phyloP scores from a whole-genome alignment of 2,329 filamentous ascomycete genomes.

The Penicillium sp. region DNA sequence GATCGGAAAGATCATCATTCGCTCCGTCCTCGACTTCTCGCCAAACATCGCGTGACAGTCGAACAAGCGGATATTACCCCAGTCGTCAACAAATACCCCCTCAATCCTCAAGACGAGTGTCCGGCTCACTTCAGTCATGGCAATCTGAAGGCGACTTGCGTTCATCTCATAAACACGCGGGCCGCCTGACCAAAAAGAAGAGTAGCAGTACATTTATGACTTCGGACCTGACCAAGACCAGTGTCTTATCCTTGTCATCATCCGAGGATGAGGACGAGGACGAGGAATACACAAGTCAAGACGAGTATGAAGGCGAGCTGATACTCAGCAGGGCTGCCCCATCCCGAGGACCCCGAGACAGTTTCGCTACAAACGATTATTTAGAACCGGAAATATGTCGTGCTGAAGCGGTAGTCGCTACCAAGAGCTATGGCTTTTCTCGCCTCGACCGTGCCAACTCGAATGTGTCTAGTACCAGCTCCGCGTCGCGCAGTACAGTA shows the following conservation, averaged over 20 bases:
- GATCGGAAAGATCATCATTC: constrained; percentile 2
- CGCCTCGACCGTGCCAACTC: constrained; percentile 25
- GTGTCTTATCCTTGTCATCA: constrained; percentile 48
- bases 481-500: constrained; percentile 13
- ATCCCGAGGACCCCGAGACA: constrained; percentile 29
- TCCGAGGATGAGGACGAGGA: constrained; percentile 46
- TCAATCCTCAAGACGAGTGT: constrained; percentile 14
- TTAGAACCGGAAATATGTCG: constrained; percentile 42
- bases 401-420: constrained; percentile 35
- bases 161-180: background rate
- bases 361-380: constrained; percentile 37
- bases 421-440: constrained; percentile 24
- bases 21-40: constrained; percentile 17
- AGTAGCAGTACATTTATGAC: constrained; percentile 35
- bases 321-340: constrained; percentile 14
- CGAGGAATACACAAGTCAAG: constrained; percentile 22
- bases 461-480: constrained; percentile 22
- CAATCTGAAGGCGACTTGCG: constrained; percentile 16
- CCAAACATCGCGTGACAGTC: constrained; percentile 23
- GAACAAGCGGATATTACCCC: constrained; percentile 23
- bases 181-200: constrained; percentile 31
- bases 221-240: constrained; percentile 41
- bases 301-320: constrained; percentile 1
- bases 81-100: constrained; percentile 20
- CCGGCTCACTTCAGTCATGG: constrained; percentile 20